Evolutionary conservation across 2,329 filamentous ascomycete genomes (phyloP).

Genomic region (Incumbomyces delicatus): DNA sequence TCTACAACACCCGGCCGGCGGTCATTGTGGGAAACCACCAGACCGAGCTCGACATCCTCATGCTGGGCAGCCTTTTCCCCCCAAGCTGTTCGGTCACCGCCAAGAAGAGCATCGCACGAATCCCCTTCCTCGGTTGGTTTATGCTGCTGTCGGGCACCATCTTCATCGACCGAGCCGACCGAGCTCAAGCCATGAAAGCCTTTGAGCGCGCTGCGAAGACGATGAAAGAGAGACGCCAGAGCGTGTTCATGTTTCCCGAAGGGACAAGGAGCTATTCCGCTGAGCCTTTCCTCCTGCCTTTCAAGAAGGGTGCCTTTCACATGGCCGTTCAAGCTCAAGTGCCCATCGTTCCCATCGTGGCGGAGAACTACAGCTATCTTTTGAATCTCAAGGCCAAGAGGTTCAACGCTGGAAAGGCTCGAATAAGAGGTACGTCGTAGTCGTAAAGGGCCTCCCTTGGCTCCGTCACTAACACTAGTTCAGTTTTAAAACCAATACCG

Average conservation of each 20-base stretch:
- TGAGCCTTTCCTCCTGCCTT: conserved; percentile 74
- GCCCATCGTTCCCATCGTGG: conserved; percentile 77
- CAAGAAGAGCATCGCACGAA: conserved; percentile 69
- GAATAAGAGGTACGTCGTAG: conserved; percentile 54
- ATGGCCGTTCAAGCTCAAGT: conserved; percentile 89
- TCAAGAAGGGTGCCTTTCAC: conserved; percentile 98
- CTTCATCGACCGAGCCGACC: conserved; percentile 89
- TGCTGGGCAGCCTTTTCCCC: conserved; percentile 83
- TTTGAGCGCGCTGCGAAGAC: conserved; percentile 74
- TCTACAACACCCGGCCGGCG: conserved; percentile 62
- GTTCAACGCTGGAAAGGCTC: conserved; percentile 62
- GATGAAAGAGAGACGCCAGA: conserved; percentile 61
- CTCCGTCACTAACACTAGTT: not conserved
- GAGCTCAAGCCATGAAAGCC: conserved; percentile 68
- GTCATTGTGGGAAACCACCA: conserved; percentile 95
- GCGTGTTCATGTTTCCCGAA: conserved; percentile 54
- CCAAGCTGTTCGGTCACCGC: conserved; percentile 87
- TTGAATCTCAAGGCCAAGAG: conserved; percentile 54
- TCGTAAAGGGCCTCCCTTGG: not conserved
- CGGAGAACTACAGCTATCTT: conserved; percentile 69
- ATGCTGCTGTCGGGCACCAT: conserved; percentile 79
- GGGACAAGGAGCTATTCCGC: conserved; percentile 84
- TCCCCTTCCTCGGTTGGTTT: conserved; percentile 90
- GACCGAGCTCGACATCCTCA: conserved; percentile 86
- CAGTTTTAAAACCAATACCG: conserved; percentile 70